phyloP scores from a whole-genome alignment of 169 alveolate genomes.

The Cryptosporidium ubiquitum region DNA sequence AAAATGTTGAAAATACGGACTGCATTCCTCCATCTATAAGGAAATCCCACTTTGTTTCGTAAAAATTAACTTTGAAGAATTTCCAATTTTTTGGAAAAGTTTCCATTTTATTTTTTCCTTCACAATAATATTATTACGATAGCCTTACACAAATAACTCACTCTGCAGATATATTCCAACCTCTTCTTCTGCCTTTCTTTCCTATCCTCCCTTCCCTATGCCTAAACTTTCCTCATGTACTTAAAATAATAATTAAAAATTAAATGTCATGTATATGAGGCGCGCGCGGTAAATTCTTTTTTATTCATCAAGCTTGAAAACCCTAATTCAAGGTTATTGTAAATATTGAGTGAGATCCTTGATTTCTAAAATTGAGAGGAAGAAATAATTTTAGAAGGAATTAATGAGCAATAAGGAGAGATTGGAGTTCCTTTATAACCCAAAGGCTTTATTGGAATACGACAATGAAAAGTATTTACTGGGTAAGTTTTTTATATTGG shows the following conservation, averaged over 20 bases:
- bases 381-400: background rate
- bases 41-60: conserved; percentile 15
- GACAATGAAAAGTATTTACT: conserved; percentile 67
- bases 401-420: conserved; percentile 36
- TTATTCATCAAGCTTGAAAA: too few species aligned
- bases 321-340: too few species aligned
- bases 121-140: background rate
- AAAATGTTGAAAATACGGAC: conserved; percentile 30
- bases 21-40: conserved; percentile 54
- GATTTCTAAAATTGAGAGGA: background rate
- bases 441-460: conserved; percentile 56
- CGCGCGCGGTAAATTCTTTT: background rate
- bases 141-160: background rate
- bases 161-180: background rate
- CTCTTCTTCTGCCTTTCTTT: background rate
- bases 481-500: conserved; percentile 29
- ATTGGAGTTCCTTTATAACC: conserved; percentile 57
- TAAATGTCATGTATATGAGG: background rate
- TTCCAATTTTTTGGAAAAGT: conserved; percentile 18
- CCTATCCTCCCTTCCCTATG: background rate
- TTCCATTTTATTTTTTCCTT: background rate
- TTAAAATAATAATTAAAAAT: too few species aligned
- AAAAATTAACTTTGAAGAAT: background rate
- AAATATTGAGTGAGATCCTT: too few species aligned
- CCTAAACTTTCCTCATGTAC: background rate